Conservation (phyloP, 768 basidiomycete species). For the Tubosaeta sp. region DNA sequence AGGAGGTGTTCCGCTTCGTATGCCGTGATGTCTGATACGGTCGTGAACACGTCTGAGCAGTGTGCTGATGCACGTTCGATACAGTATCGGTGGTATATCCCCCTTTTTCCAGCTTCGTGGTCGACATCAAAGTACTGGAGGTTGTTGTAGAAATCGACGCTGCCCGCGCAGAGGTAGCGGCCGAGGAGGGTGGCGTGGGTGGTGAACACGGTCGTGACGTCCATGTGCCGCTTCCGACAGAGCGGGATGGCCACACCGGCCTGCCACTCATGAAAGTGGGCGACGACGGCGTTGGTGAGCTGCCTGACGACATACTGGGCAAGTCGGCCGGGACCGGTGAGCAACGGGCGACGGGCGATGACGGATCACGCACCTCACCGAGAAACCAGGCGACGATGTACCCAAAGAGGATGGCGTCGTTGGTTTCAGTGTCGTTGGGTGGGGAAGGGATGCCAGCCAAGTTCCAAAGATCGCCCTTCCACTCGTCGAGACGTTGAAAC, state of each 20-base stretch:
- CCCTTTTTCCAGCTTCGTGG: constrained; percentile 97
- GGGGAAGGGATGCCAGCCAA: constrained; percentile 96
- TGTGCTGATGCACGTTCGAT: constrained; percentile 94
- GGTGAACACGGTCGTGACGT: constrained; percentile 98
- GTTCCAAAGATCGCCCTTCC: constrained; percentile 99
- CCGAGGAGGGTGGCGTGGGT: constrained; percentile 98
- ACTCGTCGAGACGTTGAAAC: constrained; percentile 89
- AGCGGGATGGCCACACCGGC: constrained; percentile 93
- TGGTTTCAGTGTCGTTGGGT: constrained; percentile 95
- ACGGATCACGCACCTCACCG: constrained; percentile 71
- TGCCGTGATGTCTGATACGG: constrained; percentile 96
- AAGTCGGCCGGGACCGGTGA: constrained; percentile 8
- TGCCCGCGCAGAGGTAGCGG: constrained; percentile 96
- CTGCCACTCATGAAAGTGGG: constrained; percentile 99
- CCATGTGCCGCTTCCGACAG: constrained; percentile 93
- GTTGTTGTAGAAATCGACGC: constrained; percentile 99
- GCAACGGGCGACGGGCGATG: constrained; percentile 1
- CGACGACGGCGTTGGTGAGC: constrained; percentile 81
- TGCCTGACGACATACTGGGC: constrained; percentile 76
- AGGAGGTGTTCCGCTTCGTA: constrained; percentile 95
- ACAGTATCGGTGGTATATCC: constrained; percentile 98
- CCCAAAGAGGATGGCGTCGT: constrained; percentile 96
- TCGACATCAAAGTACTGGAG: constrained; percentile 99
- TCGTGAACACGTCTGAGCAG: constrained; percentile 97
- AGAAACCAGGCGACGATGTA: constrained; percentile 99